Base-by-base conservation (phyloP, 2,329 filamentous ascomycete species). In the Aquanectria penicillioides region DNA sequence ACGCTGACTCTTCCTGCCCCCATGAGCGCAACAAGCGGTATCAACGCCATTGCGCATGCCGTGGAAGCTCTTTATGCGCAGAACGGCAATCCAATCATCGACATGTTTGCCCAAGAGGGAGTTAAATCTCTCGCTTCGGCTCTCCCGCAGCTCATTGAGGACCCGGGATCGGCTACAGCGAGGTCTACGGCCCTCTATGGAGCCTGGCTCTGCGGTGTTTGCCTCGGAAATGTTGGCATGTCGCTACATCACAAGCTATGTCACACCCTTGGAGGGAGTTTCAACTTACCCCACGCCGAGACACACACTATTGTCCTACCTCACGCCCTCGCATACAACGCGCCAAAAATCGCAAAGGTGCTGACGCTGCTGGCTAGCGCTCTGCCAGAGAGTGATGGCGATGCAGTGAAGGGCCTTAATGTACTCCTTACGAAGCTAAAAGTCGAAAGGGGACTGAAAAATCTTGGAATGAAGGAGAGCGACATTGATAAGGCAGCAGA, bases 11-110 rank as follows among this genome's bases (percentile, higher is more conserved):
- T 89, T 22, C 86, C 87, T 0, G 67, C 74, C 3, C 71, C 70
- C 0, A 76, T 87, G 71, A 85, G 80, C 62, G 80, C 83, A 2
- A 86, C 83, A 0, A 88, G 85, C 56, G 86, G 87, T 43, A 79
- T 89, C 48, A 89, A 89, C 69, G 87, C 87, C 0, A 87, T 89
- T 72, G 87, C 87, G 2, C 87, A 89, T 73, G 57, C 57, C 8
- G 86, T 88, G 46, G 87, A 89, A 73, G 84, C 86, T 2, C 77
- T 89, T 2, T 89, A 89, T 67, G 84, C 86, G 13, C 80, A 78
- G 26, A 87, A 87, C 68, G 80, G 79, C 18, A 89, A 88, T 72
- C 86, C 86, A 2, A 79, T 89, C 55, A 84, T 85, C 63, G 81
- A 76, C 57, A 74, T 88, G 37, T 76, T 89, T 48, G 87, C 87